Conservation (phyloP, 2,329 filamentous ascomycete species). For the Arthrobotrys sinensis region DNA sequence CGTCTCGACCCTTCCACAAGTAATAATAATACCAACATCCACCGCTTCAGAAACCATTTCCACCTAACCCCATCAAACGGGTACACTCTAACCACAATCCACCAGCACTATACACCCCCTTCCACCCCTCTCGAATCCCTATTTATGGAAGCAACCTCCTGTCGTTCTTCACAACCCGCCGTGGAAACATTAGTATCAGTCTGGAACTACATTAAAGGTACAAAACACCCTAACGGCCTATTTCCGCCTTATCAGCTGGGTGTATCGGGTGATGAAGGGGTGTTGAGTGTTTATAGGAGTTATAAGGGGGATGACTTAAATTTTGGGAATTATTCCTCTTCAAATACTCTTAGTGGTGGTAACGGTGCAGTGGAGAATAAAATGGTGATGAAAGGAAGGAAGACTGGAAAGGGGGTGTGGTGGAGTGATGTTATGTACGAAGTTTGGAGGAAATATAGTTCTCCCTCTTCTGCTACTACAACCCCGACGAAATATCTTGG, state of each 20-base stretch:
- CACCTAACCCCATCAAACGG: slow-evolving; percentile 8
- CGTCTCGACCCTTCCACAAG: neutral
- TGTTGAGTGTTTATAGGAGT: slow-evolving; percentile 42
- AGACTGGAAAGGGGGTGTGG: neutral
- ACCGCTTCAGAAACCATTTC: neutral
- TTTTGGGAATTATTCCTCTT: neutral
- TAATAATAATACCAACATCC: neutral
- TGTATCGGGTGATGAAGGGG: slow-evolving; percentile 31
- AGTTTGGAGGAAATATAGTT: slow-evolving; percentile 20
- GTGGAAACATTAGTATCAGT: slow-evolving; percentile 25
- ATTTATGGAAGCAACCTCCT: slow-evolving; percentile 49
- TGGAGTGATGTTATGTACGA: slow-evolving; percentile 44
- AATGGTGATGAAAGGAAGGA: neutral
- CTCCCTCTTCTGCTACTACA: slow-evolving; percentile 1
- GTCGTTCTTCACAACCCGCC: slow-evolving; percentile 38
- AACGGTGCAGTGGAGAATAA: neutral
- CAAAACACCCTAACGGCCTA: slow-evolving; percentile 19
- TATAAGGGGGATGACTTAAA: slow-evolving; percentile 39
- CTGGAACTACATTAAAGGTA: slow-evolving; percentile 3
- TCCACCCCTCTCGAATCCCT: slow-evolving; percentile 24
- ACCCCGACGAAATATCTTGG: neutral
- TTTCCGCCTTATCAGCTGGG: slow-evolving; percentile 42
- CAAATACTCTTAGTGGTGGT: neutral
- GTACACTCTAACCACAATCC: slow-evolving; percentile 15
- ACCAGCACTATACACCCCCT: slow-evolving; percentile 16